Percentiles rank a stretch among this genome's conserved stretches.
Evolutionary conservation across 2,329 filamentous ascomycete genomes (phyloP).

Genomic region (Phoma sp.): DNA sequence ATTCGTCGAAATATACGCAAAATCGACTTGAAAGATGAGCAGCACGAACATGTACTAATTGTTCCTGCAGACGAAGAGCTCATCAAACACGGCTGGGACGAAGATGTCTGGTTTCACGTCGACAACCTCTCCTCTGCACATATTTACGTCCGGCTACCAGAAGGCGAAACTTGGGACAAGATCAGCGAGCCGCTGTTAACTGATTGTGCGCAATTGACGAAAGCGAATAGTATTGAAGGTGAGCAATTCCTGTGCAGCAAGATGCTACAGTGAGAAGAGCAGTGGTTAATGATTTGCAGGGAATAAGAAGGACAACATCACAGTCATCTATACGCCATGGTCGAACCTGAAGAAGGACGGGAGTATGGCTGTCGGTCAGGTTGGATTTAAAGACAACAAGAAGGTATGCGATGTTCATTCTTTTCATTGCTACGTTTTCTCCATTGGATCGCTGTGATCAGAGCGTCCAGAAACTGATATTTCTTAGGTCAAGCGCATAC

Average conservation of each 20-base stretch:
- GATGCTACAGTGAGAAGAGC: background rate
- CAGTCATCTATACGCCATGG: constrained; percentile 97
- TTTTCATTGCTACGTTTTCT: no score
- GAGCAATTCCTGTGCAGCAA: background rate
- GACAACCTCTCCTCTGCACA: constrained; percentile 97
- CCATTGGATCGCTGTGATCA: no score
- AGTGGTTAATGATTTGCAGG: constrained; percentile 58
- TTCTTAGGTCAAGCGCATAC: constrained; percentile 75
- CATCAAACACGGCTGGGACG: constrained; percentile 92
- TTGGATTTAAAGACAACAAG: constrained; percentile 89
- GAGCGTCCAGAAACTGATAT: no score
- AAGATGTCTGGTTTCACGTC: constrained; percentile 98
- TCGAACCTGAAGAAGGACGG: constrained; percentile 95
- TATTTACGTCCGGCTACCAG: constrained; percentile 86
- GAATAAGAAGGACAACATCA: constrained; percentile 98
- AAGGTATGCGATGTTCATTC: no score
- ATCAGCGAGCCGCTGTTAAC: constrained; percentile 77
- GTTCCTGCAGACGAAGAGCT: constrained; percentile 83
- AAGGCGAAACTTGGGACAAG: constrained; percentile 82
- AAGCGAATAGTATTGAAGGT: constrained; percentile 98
- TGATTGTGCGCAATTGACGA: constrained; percentile 96
- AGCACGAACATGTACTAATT: background rate
- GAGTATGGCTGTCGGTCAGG: constrained; percentile 93
- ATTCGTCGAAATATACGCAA: no score
- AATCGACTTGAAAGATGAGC: no score